These are phyloP conservation scores for Yueomyces sinensis DNA, from an alignment of 805 yeast genomes.

Conservation along the genomic window DNA sequence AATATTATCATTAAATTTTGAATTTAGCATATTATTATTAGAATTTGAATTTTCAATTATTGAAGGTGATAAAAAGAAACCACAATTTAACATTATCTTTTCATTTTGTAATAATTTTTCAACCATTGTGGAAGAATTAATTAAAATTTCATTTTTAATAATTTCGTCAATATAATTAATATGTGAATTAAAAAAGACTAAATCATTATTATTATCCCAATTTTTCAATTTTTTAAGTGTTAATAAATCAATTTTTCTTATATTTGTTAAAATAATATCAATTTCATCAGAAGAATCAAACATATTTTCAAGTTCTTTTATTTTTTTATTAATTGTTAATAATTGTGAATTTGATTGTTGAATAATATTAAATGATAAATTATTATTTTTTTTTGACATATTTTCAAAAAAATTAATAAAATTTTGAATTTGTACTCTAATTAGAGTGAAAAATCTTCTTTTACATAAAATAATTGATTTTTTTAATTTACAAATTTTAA, in stretches of 20 bases:
- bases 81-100: conserved; percentile 10
- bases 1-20: too few relatives aligned
- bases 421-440: background rate
- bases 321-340: conserved; percentile 29
- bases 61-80: background rate
- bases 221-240: conserved; percentile 39
- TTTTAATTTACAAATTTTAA: conserved; percentile 31
- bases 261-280: conserved; percentile 32
- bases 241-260: conserved; percentile 29
- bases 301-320: conserved; percentile 37
- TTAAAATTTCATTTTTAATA: conserved; percentile 40
- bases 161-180: conserved; percentile 32
- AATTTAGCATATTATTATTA: too few relatives aligned
- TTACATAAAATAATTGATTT: conserved; percentile 27
- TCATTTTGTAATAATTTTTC: conserved; percentile 31
- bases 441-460: conserved; percentile 23
- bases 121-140: conserved; percentile 40
- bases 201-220: conserved; percentile 37
- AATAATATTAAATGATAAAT: background rate
- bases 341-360: background rate
- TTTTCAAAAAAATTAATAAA: too few relatives aligned
- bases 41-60: background rate
- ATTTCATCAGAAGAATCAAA: conserved; percentile 40
- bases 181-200: conserved; percentile 28
- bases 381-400: too few relatives aligned